Conservation (phyloP, 495 filamentous ascomycete species). For the Staphylotrichum tortipilum region DNA sequence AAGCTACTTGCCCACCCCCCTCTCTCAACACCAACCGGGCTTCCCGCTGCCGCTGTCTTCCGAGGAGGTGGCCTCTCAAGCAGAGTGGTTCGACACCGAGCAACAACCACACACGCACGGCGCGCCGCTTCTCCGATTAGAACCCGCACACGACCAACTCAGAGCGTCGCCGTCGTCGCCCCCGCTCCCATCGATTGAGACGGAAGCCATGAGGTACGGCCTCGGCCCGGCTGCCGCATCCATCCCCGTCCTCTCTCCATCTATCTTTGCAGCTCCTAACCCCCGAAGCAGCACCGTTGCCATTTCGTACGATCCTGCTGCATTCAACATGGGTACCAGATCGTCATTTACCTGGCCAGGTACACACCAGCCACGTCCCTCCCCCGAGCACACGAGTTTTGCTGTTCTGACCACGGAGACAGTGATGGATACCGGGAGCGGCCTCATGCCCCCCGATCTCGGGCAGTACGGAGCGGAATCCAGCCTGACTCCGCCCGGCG, state of each 20-base stretch:
- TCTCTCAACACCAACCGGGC: conserved; percentile 21
- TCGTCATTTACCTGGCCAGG: conserved; percentile 38
- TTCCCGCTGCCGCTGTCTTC: conserved; percentile 22
- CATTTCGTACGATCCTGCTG: conserved; percentile 37
- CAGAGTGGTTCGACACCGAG: conserved; percentile 27
- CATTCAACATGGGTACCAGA: conserved; percentile 37
- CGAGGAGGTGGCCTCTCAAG: conserved; percentile 18
- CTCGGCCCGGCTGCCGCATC: not conserved
- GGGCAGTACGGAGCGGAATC: conserved; percentile 32
- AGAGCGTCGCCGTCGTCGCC: conserved; percentile 22
- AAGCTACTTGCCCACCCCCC: conserved; percentile 12
- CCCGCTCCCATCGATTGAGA: conserved; percentile 18
- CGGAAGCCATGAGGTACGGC: conserved; percentile 36
- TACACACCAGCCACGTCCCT: conserved; percentile 7
- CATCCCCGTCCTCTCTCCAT: not conserved
- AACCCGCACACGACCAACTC: conserved; percentile 24
- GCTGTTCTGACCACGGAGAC: conserved; percentile 9
- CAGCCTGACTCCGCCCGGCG: conserved; percentile 37
- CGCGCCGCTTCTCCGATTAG: conserved; percentile 30
- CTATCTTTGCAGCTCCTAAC: conserved; percentile 5
- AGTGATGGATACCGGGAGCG: conserved; percentile 30
- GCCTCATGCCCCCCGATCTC: conserved; percentile 34
- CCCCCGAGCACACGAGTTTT: not conserved
- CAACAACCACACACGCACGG: conserved; percentile 16
- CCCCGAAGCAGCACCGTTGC: conserved; percentile 32